Conservation (phyloP, 2,329 filamentous ascomycete genomes). For the Aureobasidium melanogenum region DNA sequence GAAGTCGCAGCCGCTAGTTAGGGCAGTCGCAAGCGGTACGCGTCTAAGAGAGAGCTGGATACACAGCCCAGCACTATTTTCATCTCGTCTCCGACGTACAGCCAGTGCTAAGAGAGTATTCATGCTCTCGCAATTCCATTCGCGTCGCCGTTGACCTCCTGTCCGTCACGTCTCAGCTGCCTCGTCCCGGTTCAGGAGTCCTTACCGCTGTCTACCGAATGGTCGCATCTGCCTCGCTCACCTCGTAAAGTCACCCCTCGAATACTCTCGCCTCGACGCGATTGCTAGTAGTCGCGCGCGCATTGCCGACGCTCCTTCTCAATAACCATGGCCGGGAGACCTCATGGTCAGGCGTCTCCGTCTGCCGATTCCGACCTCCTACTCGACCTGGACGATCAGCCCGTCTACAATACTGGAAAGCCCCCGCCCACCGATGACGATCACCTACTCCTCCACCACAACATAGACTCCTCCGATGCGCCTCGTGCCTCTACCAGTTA, state of each 20-base stretch:
- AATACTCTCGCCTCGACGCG: neutral
- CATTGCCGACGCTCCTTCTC: neutral
- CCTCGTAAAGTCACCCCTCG: neutral
- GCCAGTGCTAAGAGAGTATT: neutral
- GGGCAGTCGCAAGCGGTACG: neutral
- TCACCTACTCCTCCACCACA: constrained; percentile 65
- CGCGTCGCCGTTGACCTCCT: neutral
- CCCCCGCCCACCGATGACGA: constrained; percentile 74
- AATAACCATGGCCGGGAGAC: constrained; percentile 44
- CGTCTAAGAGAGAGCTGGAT: too few relatives aligned
- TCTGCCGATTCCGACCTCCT: constrained; percentile 42
- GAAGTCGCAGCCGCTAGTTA: neutral
- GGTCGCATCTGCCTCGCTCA: constrained; percentile 6
- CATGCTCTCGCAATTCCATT: neutral
- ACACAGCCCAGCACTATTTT: neutral
- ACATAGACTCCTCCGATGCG: constrained; percentile 53
- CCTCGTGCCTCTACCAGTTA: constrained; percentile 82
- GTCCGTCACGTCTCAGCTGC: neutral
- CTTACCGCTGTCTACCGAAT: constrained; percentile 8
- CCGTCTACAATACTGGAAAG: constrained; percentile 66
- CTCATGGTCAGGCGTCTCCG: constrained; percentile 40
- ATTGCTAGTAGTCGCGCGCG: neutral
- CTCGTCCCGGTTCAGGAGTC: neutral
- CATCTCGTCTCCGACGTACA: neutral
- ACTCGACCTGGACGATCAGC: constrained; percentile 61